These are phyloP conservation scores for Fragilaria crotonensis DNA, from an alignment of 108 stramenopile genomes.

Conservation along the genomic window DNA sequence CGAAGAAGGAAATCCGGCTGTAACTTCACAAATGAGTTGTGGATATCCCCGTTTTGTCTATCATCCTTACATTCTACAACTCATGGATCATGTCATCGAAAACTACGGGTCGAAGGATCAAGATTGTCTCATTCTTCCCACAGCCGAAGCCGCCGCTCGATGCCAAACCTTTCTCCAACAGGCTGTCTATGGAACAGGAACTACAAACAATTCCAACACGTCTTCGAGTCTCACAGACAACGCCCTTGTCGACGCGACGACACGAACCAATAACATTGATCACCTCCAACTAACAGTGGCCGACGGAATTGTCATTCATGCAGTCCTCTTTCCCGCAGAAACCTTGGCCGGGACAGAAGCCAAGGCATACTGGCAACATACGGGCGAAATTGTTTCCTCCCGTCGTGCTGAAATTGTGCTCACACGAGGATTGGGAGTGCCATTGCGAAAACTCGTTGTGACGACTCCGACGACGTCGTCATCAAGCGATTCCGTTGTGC, in stretches of 20 bases:
- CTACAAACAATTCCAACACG: too few relatives aligned
- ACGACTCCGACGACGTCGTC: conserved; percentile 14
- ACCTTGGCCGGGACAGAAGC: conserved; percentile 43
- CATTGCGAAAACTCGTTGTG: conserved; percentile 22
- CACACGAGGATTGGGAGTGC: too few relatives aligned
- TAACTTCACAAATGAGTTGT: conserved; percentile 47
- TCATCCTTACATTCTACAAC: conserved; percentile 52
- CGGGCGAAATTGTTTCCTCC: conserved; percentile 51
- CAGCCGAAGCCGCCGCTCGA: conserved; percentile 31
- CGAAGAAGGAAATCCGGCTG: conserved; percentile 59
- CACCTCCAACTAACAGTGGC: too few relatives aligned
- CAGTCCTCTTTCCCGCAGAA: conserved; percentile 53
- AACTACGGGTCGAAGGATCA: conserved; percentile 10
- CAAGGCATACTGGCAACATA: conserved; percentile 76
- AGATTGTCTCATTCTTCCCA: conserved; percentile 55
- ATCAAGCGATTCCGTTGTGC: not conserved
- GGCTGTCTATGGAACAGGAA: conserved; percentile 36
- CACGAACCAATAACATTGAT: not conserved
- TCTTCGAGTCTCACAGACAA: conserved; percentile 3
- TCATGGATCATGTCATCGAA: conserved; percentile 27
- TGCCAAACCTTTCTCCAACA: conserved; percentile 49
- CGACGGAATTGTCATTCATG: conserved; percentile 36
- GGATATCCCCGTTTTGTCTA: conserved; percentile 72
- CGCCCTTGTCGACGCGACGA: not conserved
- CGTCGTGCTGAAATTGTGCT: conserved; percentile 38